Base-by-base conservation (phyloP, 2,329 filamentous ascomycete genomes). In the Sarocladium strictum region DNA sequence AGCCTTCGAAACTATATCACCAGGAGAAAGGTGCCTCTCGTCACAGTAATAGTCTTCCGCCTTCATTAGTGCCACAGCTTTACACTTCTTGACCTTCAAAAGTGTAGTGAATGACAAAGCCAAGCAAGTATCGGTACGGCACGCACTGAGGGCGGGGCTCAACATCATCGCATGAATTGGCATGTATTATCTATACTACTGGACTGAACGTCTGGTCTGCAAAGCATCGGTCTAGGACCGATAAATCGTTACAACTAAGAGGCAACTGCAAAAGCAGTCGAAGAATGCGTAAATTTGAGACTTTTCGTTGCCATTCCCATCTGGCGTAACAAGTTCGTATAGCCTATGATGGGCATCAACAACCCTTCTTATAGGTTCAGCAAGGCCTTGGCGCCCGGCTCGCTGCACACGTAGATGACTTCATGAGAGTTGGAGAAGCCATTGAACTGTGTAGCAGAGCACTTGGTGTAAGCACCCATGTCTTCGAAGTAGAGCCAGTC, bases 401-500 rank as follows among this genome's bases (percentile, higher is more conserved):
- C 94, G 72, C 91, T 97, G 69, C 87, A 96, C 62, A 97, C 87
- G 68, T 97, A 97, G 60, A 97, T 85, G 59, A 95, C 87, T 64
- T 96, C 89, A 70, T 99, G 94, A 63, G 85, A 80, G 72, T 97
- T 90, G 54, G 86, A 89, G 74, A 97, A 99, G 59, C 94, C 94
- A 63, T 99, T 99, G 85, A 99, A 99, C 67, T 88, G 86, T 55
- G 94, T 99, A 59, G 94, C 93, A 57, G 91, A 97, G 79, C 93
- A 97, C 79, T 92, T 96, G 63, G 94, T 97, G 73, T 99, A 99
- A 23, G 94, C 93, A 54, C 94, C 94, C 94, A 99, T 99, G 58
- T 96, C 85, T 75, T 97, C 90, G 72, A 99, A 99, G 76, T 96
- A 99, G 54, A 99, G 79, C 94, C 94, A 99, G 71, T 99, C 94